Evolutionary conservation across 1,139 yeast genomes (phyloP).

Genomic region (Yamadazyma siamensis): DNA sequence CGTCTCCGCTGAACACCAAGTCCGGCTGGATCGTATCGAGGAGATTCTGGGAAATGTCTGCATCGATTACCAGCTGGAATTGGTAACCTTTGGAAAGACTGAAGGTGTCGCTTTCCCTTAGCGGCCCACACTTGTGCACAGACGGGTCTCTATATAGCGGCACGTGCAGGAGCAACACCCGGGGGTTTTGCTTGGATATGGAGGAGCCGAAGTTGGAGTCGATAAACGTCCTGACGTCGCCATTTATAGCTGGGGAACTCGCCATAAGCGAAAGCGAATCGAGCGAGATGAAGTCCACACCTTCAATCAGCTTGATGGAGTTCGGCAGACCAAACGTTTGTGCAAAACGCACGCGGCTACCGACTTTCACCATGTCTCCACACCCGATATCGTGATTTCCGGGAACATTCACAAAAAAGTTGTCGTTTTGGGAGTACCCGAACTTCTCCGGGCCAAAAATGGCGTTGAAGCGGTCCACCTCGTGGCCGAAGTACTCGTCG

Average conservation of each 20-base stretch:
- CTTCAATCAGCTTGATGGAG: conserved; percentile 21
- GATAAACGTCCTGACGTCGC: conserved; percentile 29
- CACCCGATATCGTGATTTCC: conserved; percentile 62
- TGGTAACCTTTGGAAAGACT: conserved; percentile 42
- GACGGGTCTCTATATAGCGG: conserved; percentile 43
- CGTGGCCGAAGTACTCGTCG: conserved; percentile 36
- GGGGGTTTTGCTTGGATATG: conserved; percentile 19
- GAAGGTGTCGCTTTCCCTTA: conserved; percentile 35
- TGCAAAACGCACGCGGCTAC: conserved; percentile 36
- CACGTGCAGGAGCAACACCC: conserved; percentile 46
- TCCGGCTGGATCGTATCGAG: conserved; percentile 36
- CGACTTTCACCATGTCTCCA: conserved; percentile 42
- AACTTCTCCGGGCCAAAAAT: conserved; percentile 27
- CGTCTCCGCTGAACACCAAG: conserved; percentile 48
- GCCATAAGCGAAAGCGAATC: conserved; percentile 47
- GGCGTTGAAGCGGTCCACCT: conserved; percentile 35
- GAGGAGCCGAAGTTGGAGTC: conserved; percentile 12
- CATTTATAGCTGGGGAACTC: conserved; percentile 21
- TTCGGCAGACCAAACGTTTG: conserved; percentile 43
- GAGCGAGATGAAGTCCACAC: conserved; percentile 45
- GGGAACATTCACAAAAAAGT: conserved; percentile 37
- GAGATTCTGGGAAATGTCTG: conserved; percentile 24
- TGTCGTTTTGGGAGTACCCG: conserved; percentile 21
- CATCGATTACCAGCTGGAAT: conserved; percentile 44
- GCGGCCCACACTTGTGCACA: conserved; percentile 38